Evolutionary conservation across 305 asterid genomes (phyloP).

Genomic region (Solanum hybrid): DNA sequence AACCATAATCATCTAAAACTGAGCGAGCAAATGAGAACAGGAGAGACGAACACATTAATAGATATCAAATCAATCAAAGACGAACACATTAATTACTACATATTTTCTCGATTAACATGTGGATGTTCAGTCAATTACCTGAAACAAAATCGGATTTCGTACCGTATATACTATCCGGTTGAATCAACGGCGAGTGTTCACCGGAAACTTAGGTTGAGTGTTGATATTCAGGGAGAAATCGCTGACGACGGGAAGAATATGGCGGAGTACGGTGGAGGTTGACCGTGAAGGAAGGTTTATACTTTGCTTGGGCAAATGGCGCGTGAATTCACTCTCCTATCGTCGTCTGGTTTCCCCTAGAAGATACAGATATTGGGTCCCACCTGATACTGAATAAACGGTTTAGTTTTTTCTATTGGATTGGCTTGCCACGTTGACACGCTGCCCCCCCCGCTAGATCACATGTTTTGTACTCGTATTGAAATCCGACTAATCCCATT

Average conservation of each 20-base stretch:
- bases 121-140: neutral
- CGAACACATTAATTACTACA: neutral
- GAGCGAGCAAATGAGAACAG: neutral
- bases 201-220: neutral
- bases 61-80: neutral
- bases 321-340: neutral
- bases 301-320: neutral
- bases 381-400: neutral
- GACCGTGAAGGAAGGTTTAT: neutral
- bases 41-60: neutral
- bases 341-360: neutral
- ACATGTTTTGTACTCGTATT: neutral
- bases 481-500: neutral
- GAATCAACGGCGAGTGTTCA: neutral
- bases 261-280: neutral
- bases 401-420: neutral
- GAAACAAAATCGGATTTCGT: neutral
- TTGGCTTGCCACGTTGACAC: neutral
- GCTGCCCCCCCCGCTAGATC: neutral
- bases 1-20: neutral
- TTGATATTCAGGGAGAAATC: neutral
- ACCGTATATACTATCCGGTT: neutral
- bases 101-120: neutral
- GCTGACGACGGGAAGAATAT: neutral
- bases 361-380: neutral